These are phyloP conservation scores for Magnaporthales sp. DNA, from an alignment of 2,329 filamentous ascomycete species.

Conservation along the genomic window DNA sequence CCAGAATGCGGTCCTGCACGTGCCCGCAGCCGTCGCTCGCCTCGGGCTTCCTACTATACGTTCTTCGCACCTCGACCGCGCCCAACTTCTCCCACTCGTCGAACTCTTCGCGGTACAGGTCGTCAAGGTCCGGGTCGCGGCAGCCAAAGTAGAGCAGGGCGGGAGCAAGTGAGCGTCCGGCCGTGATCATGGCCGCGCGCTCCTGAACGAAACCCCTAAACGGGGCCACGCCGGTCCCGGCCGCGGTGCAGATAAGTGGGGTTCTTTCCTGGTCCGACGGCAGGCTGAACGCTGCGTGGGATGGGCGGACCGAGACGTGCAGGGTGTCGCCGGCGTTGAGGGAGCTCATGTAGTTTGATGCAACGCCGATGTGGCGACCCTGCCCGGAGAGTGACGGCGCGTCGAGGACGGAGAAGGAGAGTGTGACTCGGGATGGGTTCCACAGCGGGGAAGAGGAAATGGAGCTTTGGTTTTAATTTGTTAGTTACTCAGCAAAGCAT, in stretches of 20 bases:
- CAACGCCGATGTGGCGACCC: slow-evolving; percentile 43
- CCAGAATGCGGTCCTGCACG: slow-evolving; percentile 35
- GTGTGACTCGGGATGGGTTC: slow-evolving; percentile 44
- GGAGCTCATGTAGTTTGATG: slow-evolving; percentile 47
- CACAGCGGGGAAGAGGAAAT: slow-evolving; percentile 65
- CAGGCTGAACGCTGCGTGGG: slow-evolving; percentile 35
- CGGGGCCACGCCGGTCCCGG: slow-evolving; percentile 48
- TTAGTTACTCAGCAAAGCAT: no score
- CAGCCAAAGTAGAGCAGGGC: slow-evolving; percentile 13
- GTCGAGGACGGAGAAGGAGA: slow-evolving; percentile 61
- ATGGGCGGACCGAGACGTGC: slow-evolving; percentile 39
- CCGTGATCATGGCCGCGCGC: slow-evolving; percentile 41
- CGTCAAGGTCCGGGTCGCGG: slow-evolving; percentile 9
- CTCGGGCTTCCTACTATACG: slow-evolving; percentile 7
- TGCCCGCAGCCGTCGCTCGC: slow-evolving; percentile 31
- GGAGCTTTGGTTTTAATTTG: slow-evolving; percentile 26
- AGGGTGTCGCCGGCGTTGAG: slow-evolving; percentile 33
- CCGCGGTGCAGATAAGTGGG: slow-evolving; percentile 41
- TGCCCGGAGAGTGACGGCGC: slow-evolving; percentile 41
- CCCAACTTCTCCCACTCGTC: slow-evolving; percentile 9
- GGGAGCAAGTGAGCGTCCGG: slow-evolving; percentile 16
- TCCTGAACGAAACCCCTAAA: slow-evolving; percentile 57
- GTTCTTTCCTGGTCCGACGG: slow-evolving; percentile 33
- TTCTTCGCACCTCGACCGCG: slow-evolving; percentile 9
- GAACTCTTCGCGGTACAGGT: slow-evolving; percentile 10